Evolutionary conservation across 2,329 filamentous ascomycete genomes (phyloP), one percentile per base, ranked within the genome.

Genomic region (Curvularia lunata): DNA sequence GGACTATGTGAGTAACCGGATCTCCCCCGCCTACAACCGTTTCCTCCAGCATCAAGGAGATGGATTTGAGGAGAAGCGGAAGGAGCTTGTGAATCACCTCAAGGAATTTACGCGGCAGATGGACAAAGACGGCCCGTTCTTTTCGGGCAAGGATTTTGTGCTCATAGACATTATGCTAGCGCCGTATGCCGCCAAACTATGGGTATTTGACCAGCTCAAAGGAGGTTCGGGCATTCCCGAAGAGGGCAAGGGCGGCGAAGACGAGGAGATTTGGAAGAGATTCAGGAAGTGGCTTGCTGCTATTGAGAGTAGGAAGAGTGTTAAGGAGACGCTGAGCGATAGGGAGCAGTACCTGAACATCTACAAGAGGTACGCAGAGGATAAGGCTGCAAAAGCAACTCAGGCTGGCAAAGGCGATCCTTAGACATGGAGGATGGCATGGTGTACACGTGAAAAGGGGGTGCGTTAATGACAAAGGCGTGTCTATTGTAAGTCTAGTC

Each of bases 131-230:
- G 87, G 87, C 0, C 90, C 89, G 0, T 93, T 84, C 77, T 93
- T 92, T 69, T 71, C 88, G 1, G 90, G 90, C 1, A 73, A 79
- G 1, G 77, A 82, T 38, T 83, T 91, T n/a, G 83, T 83, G 52
- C 76, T 92, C 19, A 85, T 91, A 13, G 91, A 94, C 73, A 80
- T 92, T 23, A 84, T 86, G 61, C 77, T 92, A 3, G 90, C 87
- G 37, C 90, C 90, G 0, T 93, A 89, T 89, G 86, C 87, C 0
- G 84, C 87, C 52, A 81, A 90, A 13, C 71, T 92, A 19, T 93
- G 89, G 80, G 78, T 91, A 5, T 88, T 93, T 64, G 89, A 93
- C 65, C 83, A 91, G 61, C 93, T 89, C 71, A 93, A 93, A 55
- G 81, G 80, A 1, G 84, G 83, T 0, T 59, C 82, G n/a, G 80